Evolutionary conservation across 805 yeast species (phyloP), one percentile per base, ranked within the genome.

Genomic region (Cephaloascus albidus): DNA sequence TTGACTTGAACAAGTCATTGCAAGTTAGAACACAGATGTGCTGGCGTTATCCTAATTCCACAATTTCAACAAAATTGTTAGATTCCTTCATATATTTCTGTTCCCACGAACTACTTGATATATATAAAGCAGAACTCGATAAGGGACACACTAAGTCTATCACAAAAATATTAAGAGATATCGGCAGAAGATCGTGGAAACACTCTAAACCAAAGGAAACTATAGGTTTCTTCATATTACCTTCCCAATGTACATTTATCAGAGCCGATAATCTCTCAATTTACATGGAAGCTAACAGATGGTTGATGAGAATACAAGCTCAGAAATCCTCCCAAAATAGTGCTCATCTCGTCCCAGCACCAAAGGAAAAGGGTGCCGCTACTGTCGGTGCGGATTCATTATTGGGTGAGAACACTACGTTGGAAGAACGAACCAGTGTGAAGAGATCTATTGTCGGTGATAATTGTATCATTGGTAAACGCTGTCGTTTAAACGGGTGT

Each of bases 171-270:
- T 73, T 88, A 33, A 76, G 97, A 52, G 96, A 88, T 52, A 61
- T 90, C 42, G 94, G 95, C 3, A 76, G 97, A 58, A 76, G 95
- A 45, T 81, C 96, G 2, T 93, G 98, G 98, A 75, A 74, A 50
- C 96, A 88, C 54, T 68, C 82, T 0, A 50, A 53, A 4, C 54
- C 59, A 8, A 68, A 68, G 45, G 85, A 79, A 40, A 73, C 80
- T 1, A 73, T 93, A 15, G 83, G 83, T 3, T 65, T 90, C 49
- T 73, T 82, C 45, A 71, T 80, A 18, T 55, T 89, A 20, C 95
- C 96, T 3, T 65, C 72, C 20, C 75, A 78, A 43, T 76, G 83
- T 10, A 65, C 72, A 2, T 89, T 89, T 52, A 71, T 85, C 43
- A 74, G 97, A 48, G 72, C 84, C 37, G 88, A 87, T 55, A 85